phyloP scores from a whole-genome alignment of 2,329 filamentous ascomycete genomes.

The Sphaerulina musiva region DNA sequence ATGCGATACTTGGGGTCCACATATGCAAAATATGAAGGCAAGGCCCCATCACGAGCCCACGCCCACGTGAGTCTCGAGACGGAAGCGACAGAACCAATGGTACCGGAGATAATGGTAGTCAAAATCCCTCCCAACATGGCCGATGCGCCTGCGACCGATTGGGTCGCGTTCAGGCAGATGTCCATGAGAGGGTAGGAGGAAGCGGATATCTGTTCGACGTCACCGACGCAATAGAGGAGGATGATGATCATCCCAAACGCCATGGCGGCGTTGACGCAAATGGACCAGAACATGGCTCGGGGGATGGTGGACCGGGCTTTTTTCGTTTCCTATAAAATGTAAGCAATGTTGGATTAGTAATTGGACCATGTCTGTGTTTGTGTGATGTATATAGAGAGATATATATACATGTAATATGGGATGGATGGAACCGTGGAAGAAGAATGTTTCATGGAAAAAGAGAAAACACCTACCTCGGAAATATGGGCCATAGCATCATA shows the following conservation, averaged over 20 bases:
- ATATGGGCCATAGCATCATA: not conserved
- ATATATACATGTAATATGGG: too few relatives aligned
- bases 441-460: too few relatives aligned
- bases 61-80: conserved; percentile 25
- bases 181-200: conserved; percentile 22
- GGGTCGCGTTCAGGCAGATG: conserved; percentile 21
- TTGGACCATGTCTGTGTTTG: not conserved
- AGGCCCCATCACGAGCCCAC: conserved; percentile 26
- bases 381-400: too few relatives aligned
- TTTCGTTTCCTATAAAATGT: conserved; percentile 22
- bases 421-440: too few relatives aligned
- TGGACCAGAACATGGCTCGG: conserved; percentile 24
- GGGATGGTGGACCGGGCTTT: conserved; percentile 21
- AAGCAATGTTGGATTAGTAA: conserved; percentile 9
- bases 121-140: conserved; percentile 16
- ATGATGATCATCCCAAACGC: conserved; percentile 22
- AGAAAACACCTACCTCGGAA: too few relatives aligned
- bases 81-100: conserved; percentile 21
- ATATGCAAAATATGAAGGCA: conserved; percentile 23
- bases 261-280: conserved; percentile 21
- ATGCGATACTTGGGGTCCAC: conserved; percentile 3
- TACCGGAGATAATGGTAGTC: conserved; percentile 12
- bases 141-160: conserved; percentile 17
- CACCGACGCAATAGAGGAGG: conserved; percentile 21
- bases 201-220: conserved; percentile 17